These are phyloP conservation scores for Penicillium frequentans DNA, from an alignment of 2,329 filamentous ascomycete species.

Conservation along the genomic window DNA sequence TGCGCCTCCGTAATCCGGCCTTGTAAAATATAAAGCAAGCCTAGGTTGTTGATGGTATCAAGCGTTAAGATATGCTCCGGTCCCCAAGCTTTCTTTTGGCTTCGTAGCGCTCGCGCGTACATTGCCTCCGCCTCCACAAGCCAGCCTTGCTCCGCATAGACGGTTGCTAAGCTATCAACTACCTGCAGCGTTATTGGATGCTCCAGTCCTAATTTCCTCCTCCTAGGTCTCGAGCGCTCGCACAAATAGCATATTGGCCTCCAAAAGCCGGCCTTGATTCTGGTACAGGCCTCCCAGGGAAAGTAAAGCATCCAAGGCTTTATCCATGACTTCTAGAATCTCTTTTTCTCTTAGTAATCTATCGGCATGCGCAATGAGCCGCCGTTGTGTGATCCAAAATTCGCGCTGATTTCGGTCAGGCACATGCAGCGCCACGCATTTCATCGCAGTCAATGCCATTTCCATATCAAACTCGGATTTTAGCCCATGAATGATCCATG, in stretches of 20 bases:
- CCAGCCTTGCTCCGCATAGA: too few species aligned
- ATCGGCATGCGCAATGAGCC: neutral
- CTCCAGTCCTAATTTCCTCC: neutral
- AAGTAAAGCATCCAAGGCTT: neutral
- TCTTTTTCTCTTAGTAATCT: neutral
- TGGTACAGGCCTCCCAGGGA: neutral
- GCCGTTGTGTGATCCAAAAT: neutral
- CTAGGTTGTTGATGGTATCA: too few species aligned
- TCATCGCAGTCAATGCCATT: neutral
- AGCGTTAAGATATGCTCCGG: too few species aligned
- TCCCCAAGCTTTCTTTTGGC: too few species aligned
- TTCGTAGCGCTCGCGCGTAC: too few species aligned
- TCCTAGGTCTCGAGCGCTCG: neutral
- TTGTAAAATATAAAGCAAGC: too few species aligned
- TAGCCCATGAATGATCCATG: conserved; percentile 6
- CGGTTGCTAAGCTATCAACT: too few species aligned
- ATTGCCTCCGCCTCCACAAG: too few species aligned
- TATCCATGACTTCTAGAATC: neutral
- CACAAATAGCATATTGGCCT: conserved; percentile 1
- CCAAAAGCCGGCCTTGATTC: neutral
- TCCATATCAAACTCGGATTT: neutral
- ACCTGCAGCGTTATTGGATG: neutral
- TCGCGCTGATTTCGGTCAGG: neutral
- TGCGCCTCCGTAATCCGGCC: too few species aligned
- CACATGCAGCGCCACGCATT: neutral